Evolutionary conservation across 2,329 filamentous ascomycete genomes (phyloP), one percentile per base, ranked within the genome.

Genomic region (Phialophora chinensis): DNA sequence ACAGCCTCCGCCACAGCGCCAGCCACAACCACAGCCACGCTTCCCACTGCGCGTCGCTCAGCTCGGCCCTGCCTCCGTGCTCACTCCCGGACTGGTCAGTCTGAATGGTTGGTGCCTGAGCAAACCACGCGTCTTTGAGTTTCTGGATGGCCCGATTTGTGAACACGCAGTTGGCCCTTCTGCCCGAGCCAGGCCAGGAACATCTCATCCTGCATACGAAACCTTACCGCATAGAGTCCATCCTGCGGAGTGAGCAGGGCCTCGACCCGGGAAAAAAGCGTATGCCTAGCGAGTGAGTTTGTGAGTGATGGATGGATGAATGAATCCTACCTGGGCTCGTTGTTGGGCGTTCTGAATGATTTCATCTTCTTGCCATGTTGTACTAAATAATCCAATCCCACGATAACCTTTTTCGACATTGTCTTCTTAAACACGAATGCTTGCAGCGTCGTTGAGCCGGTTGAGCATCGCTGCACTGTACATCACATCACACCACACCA

Each of bases 91-190:
- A 50, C 49, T 52, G 49, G 49, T 17, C 49, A 52, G 49, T 17
- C 14, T 7, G 10, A 52, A 52, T 50, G 49, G 49, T 52, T 52
- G 49, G 49, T 52, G 49, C 49, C 49, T 52, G 49, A 52, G 49
- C 49, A 11, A 27, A 29, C 49, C 20, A 52, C 20, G 10, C 20
- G 8, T 29, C 4, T 52, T 29, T 52, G 49, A 29, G 49, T 8
- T 11, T 5, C 25, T 52, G 23, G 4, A 52, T 52, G 49, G 10
- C 49, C 49, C n/a, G 49, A 52, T 17, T n/a, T 44, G 38, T 44
- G 38, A n/a, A n/a, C 23, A 1, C 20, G 49, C 38, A 44, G 31
- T 6, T 52, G 23, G 49, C 10, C 20, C 49, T 17, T 52, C 25
- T 10, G 49, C 8, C 20, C 38, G 38, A 44, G 17, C 38, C 38